Base-by-base conservation (phyloP, 352 stramenopile genomes). In the Phytophthora quininea region DNA sequence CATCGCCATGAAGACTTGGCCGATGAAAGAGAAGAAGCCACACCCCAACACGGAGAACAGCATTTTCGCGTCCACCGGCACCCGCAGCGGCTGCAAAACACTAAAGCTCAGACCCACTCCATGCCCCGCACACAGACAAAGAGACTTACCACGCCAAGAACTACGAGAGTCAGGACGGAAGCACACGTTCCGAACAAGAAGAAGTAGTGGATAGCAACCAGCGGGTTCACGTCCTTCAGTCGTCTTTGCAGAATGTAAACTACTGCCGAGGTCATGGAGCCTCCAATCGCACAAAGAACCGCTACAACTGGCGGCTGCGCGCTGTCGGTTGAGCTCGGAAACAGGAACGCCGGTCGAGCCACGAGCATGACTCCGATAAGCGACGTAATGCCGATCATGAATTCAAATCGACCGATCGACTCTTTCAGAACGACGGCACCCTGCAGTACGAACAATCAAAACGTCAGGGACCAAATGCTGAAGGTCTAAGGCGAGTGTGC, bases 331-430 rank as follows among this genome's bases (percentile, higher is more conserved):
- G 72, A 54, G 4, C 56, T 62, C 30, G 78, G 73, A 59, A 90
- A 90, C 32, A 90, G 60, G 46, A 82, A 75, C 12, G 77, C 77
- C 19, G 82, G 82, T 5, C 77, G 73, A 5, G 79, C 72, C 40
- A 90, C 81, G 56, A 87, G 87, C 45, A 90, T 56, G 1, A 90
- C 79, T 12, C 81, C 81, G 9, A 77, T 32, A 53, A 84, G 88
- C 10, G 81, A 88, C 27, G 80, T 68, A 29, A 88, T 31, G 0
- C 77, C 73, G 8, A 67, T 71, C 12, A 74, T 31, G 30, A 87
- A 74, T 54, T 84, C 77, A 52, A 85, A 27, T 15, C 68, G 67
- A 35, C 86, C 77, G 38, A 90, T 76, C 19, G 64, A 54, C 54
- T 90, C 79, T 4, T 73, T 69, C 2, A 90, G 65, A 52, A 88